A percentile compares a stretch with the other conserved stretches of the same genome.
Evolutionary conservation across 805 yeast genomes (phyloP).

Genomic region (Isabelozyma rhagii): DNA sequence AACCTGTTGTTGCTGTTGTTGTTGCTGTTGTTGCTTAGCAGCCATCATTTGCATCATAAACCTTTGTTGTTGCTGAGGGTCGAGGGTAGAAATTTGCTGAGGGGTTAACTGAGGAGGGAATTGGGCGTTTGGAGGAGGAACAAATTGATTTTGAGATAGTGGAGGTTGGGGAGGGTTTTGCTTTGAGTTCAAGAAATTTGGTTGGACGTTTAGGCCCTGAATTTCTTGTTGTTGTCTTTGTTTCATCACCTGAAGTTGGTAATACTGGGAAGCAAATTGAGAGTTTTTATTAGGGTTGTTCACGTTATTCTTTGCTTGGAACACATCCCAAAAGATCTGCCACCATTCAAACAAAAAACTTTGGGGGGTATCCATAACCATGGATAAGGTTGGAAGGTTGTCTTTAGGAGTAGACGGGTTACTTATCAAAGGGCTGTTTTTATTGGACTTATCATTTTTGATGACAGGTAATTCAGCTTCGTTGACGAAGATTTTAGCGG

Average conservation of each 20-base stretch:
- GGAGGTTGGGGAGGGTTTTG: constrained; percentile 13
- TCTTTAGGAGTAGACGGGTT: constrained; percentile 2
- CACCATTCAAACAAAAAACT: constrained; percentile 94
- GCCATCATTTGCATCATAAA: constrained; percentile 11
- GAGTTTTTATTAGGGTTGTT: constrained; percentile 33
- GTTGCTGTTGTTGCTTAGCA: constrained; percentile 15
- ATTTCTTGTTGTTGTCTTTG: constrained; percentile 58
- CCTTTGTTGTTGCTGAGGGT: constrained; percentile 19
- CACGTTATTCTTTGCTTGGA: constrained; percentile 71
- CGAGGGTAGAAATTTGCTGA: constrained; percentile 20
- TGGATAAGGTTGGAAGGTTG: constrained; percentile 43
- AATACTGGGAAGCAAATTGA: constrained; percentile 63
- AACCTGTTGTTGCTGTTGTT: constrained; percentile 8
- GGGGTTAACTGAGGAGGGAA: constrained; percentile 27
- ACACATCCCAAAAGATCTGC: constrained; percentile 94
- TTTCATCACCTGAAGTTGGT: constrained; percentile 56
- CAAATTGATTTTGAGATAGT: constrained; percentile 8
- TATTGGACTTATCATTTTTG: constrained; percentile 8
- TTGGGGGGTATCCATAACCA: constrained; percentile 77
- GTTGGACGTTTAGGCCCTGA: constrained; percentile 35
- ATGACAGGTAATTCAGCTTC: constrained; percentile 67
- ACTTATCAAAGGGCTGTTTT: constrained; percentile 16
- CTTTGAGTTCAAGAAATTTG: constrained; percentile 12
- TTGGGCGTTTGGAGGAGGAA: constrained; percentile 14
- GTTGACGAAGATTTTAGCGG: constrained; percentile 69